Percentiles rank a stretch among this genome's conserved stretches.
Conservation (phyloP, 2,329 filamentous ascomycete species). For the Penicillium corylophilum region DNA sequence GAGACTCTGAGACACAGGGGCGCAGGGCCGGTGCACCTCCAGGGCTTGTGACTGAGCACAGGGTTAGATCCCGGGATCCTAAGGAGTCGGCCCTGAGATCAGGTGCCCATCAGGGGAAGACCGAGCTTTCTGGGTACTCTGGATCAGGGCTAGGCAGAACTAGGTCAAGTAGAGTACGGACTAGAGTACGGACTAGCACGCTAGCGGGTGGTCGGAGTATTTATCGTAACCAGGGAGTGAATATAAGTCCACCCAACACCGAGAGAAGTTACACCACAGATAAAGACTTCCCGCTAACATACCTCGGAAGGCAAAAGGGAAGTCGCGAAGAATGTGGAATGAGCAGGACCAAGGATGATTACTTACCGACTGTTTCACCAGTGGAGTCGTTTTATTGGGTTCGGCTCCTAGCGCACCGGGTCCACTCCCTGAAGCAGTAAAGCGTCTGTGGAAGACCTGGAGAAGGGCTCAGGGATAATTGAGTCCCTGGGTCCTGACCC, state of each 20-base stretch:
- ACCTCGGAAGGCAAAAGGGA: neutral
- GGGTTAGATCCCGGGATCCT: too few relatives aligned
- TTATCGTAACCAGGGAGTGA: neutral
- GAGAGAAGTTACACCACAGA: neutral
- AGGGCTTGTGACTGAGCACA: too few relatives aligned
- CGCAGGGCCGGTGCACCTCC: too few relatives aligned
- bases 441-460: constrained; percentile 11
- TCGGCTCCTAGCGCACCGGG: constrained; percentile 5
- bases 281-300: neutral
- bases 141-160: neutral
- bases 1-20: too few relatives aligned
- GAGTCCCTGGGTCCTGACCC: too few relatives aligned
- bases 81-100: neutral
- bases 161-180: neutral
- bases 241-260: too few relatives aligned
- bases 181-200: neutral
- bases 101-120: neutral
- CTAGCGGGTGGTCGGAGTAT: neutral
- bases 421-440: constrained; percentile 5
- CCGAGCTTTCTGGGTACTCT: neutral
- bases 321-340: constrained; percentile 19
- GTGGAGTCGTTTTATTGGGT: constrained; percentile 20
- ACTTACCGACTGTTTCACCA: constrained; percentile 16
- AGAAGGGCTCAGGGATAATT: neutral
- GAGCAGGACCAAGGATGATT: neutral